Percentiles rank a stretch among this genome's conserved stretches.
These are phyloP conservation scores for Nicotiana undulata DNA, from an alignment of 257 asterid species.

Conservation along the genomic window DNA sequence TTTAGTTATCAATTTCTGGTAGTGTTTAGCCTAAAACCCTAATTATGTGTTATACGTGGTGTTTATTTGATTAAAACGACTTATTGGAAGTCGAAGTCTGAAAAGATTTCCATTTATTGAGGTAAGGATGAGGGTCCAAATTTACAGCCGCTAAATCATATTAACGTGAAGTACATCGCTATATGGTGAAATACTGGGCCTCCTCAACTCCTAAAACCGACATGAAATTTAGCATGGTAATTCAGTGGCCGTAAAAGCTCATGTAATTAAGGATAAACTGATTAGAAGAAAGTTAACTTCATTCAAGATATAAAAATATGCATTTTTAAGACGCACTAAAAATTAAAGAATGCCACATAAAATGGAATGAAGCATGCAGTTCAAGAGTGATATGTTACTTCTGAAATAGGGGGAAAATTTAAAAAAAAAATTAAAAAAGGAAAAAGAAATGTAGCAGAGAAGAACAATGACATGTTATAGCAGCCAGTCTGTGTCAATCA, in stretches of 20 bases:
- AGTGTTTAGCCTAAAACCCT: background rate
- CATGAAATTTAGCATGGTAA: too few species aligned
- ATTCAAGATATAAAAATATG: too few species aligned
- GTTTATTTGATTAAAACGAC: background rate
- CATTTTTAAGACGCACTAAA: too few species aligned
- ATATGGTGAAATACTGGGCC: background rate
- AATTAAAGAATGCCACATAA: too few species aligned
- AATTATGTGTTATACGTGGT: background rate
- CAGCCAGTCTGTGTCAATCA: conserved; percentile 3
- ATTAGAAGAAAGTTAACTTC: too few species aligned
- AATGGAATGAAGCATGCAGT: background rate
- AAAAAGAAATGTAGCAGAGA: background rate
- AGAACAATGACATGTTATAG: background rate
- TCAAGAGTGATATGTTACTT: background rate
- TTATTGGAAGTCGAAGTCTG: background rate
- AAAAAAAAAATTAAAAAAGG: too few species aligned
- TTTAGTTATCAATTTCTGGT: background rate
- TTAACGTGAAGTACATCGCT: background rate
- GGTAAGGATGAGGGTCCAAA: background rate
- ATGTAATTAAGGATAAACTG: too few species aligned
- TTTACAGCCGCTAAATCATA: background rate
- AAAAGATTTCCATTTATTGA: background rate
- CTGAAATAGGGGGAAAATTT: background rate
- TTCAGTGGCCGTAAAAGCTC: too few species aligned
- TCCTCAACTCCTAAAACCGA: too few species aligned